Evolutionary conservation across 75 land plant genomes (phyloP).

Genomic region (Larix kaempferi): DNA sequence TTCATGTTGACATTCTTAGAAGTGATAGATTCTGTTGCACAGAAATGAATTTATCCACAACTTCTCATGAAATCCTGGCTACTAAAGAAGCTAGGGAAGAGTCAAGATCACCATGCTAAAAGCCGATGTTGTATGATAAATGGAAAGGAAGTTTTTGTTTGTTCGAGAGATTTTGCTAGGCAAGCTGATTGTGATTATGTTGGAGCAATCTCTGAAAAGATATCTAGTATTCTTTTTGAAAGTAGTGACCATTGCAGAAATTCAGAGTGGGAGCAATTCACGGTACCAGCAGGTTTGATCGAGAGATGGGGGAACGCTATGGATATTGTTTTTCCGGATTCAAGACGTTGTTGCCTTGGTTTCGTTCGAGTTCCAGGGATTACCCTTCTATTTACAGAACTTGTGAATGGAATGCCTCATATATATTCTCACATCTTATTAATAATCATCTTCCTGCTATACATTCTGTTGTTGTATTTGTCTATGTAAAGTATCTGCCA

Average conservation of each 20-base stretch:
- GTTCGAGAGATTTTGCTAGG: not conserved
- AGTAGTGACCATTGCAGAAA: not conserved
- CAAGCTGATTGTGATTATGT: not conserved
- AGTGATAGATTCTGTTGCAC: not conserved
- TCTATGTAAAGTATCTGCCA: no score
- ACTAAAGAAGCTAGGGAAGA: not conserved
- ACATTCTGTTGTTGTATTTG: no score
- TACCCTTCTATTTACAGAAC: no score
- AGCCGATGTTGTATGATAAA: not conserved
- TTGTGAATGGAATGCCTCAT: no score
- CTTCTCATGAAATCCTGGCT: not conserved
- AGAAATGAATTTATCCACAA: not conserved
- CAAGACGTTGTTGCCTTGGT: constrained; percentile 87
- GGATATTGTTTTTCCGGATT: constrained; percentile 90
- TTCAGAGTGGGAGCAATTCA: constrained; percentile 23
- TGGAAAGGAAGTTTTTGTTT: not conserved
- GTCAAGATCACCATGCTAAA: not conserved
- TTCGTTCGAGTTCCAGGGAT: no score
- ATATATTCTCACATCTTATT: no score
- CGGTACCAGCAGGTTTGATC: constrained; percentile 58
- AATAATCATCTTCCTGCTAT: no score
- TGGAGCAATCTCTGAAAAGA: not conserved
- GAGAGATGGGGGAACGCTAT: constrained; percentile 92
- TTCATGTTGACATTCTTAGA: constrained; percentile 18
- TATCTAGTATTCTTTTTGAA: not conserved